Evolutionary conservation across 352 stramenopile genomes (phyloP).

Genomic region (Blastocystis hominis): DNA sequence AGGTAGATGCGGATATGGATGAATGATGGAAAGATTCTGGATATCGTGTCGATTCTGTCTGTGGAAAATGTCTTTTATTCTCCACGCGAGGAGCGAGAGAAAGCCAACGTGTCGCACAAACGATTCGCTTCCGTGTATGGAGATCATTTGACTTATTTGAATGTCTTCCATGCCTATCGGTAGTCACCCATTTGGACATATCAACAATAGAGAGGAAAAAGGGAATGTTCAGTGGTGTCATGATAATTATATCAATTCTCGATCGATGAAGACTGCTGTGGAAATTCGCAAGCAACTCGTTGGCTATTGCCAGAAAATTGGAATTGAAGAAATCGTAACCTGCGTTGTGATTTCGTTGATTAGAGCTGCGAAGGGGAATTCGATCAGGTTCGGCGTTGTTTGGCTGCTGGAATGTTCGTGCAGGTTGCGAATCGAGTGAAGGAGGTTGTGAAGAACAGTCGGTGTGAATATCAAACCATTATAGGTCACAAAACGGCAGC

Average conservation of each 20-base stretch:
- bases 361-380: constrained; percentile 66
- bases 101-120: constrained; percentile 54
- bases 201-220: constrained; percentile 3
- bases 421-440: constrained; percentile 77
- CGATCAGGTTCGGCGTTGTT: constrained; percentile 74
- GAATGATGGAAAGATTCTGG: constrained; percentile 65
- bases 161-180: constrained; percentile 56
- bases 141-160: constrained; percentile 60
- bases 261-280: constrained; percentile 56
- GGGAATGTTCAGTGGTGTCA: constrained; percentile 57
- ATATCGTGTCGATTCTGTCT: constrained; percentile 73
- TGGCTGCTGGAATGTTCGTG: constrained; percentile 75
- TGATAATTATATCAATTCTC: constrained; percentile 58
- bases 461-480: constrained; percentile 69
- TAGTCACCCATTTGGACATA: not conserved
- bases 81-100: constrained; percentile 16
- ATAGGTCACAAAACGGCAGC: constrained; percentile 75
- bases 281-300: constrained; percentile 59
- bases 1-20: not conserved
- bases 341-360: not conserved
- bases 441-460: constrained; percentile 64
- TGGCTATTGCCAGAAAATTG: constrained; percentile 28
- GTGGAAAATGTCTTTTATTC: constrained; percentile 70
- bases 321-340: not conserved
- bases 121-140: constrained; percentile 59